These are phyloP conservation scores for Pichia sp. DNA, from an alignment of 1,139 yeast species.

Conservation along the genomic window DNA sequence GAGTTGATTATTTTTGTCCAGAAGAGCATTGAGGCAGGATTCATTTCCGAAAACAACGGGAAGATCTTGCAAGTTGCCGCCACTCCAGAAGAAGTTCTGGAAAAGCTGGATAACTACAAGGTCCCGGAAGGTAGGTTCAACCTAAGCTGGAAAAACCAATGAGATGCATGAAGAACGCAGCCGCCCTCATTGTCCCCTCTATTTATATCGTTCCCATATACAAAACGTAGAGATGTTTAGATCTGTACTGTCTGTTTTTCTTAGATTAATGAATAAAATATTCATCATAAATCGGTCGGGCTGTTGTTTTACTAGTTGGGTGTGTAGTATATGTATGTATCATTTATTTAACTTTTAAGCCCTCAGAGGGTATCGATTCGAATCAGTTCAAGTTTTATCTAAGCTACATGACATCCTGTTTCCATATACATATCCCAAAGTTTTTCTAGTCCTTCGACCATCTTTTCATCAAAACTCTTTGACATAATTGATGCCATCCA, in stretches of 20 bases:
- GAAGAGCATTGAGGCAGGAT: conserved; percentile 57
- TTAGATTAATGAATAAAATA: neutral
- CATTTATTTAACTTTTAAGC: too few relatives aligned
- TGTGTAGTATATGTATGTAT: neutral
- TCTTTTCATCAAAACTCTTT: conserved; percentile 19
- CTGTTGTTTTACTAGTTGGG: too few relatives aligned
- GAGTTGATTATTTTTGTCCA: conserved; percentile 57
- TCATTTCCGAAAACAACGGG: conserved; percentile 64
- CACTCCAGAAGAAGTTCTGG: conserved; percentile 62
- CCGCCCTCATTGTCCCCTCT: too few relatives aligned
- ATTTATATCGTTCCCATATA: neutral
- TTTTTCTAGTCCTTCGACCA: neutral
- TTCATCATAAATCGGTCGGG: too few relatives aligned
- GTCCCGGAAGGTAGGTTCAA: conserved; percentile 75
- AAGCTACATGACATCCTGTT: neutral
- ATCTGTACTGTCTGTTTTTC: neutral
- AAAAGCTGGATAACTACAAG: conserved; percentile 53
- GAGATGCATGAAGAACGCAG: too few relatives aligned
- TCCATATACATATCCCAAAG: neutral
- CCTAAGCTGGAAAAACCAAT: conserved; percentile 59
- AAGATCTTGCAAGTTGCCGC: conserved; percentile 65
- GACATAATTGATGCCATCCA: conserved; percentile 48
- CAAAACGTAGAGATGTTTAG: neutral
- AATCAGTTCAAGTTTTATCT: neutral
- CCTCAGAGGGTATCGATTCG: neutral